Evolutionary conservation across 2,329 filamentous ascomycete genomes (phyloP).

Genomic region (Gnomoniopsis smithogilvyi): DNA sequence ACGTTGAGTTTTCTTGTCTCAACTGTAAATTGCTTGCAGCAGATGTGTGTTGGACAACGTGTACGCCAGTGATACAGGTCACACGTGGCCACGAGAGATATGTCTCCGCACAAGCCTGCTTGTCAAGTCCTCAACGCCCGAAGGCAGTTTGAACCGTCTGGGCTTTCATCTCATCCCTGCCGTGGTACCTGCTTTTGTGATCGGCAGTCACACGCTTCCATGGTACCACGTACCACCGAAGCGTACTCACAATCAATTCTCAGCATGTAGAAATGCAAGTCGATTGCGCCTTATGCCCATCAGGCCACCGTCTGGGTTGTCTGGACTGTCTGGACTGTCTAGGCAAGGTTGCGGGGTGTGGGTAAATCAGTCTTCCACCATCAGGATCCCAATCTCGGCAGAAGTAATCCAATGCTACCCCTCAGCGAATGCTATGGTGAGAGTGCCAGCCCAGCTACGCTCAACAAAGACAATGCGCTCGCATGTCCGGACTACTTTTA

Average conservation of each 20-base stretch:
- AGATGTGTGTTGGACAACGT: background rate
- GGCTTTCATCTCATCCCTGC: background rate
- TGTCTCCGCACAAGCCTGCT: constrained; percentile 12
- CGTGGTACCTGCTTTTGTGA: constrained; percentile 10
- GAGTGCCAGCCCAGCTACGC: background rate
- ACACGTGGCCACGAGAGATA: constrained; percentile 9
- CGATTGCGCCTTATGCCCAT: background rate
- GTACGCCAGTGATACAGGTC: constrained; percentile 11
- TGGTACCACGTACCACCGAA: background rate
- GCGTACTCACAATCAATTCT: background rate
- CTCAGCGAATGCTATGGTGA: background rate
- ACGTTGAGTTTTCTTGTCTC: constrained; percentile 6
- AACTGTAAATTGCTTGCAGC: constrained; percentile 18
- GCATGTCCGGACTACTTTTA: background rate
- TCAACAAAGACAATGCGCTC: background rate
- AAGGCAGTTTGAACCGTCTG: constrained; percentile 1
- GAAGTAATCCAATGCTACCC: background rate
- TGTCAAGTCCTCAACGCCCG: constrained; percentile 8
- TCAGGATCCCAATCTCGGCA: too few relatives aligned
- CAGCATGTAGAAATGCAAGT: background rate
- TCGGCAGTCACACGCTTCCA: background rate
- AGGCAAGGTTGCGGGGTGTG: background rate
- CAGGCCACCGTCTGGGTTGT: too few relatives aligned
- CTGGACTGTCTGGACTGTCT: background rate
- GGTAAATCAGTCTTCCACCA: too few relatives aligned